phyloP scores from a whole-genome alignment of 1,139 yeast species.

The Kurtzmaniella quercitrusa region DNA sequence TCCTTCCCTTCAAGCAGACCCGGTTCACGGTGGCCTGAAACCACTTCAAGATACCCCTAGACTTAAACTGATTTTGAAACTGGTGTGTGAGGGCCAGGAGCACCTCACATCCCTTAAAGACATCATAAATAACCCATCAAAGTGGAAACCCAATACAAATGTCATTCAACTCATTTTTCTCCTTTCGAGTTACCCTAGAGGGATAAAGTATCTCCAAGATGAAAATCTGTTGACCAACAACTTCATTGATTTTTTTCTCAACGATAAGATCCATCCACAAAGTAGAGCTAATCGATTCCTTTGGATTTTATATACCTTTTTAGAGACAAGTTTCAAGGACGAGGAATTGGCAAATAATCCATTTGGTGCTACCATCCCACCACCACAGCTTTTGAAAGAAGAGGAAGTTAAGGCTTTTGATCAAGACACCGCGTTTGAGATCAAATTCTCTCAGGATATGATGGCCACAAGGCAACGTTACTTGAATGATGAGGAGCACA shows the following conservation, averaged over 20 bases:
- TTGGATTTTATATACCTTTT: conserved; percentile 78
- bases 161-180: conserved; percentile 74
- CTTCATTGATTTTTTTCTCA: conserved; percentile 65
- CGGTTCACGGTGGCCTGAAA: conserved; percentile 49
- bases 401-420: conserved; percentile 45
- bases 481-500: conserved; percentile 45
- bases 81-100: conserved; percentile 53
- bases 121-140: conserved; percentile 31
- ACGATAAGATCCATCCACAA: conserved; percentile 46
- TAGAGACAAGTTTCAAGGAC: conserved; percentile 63
- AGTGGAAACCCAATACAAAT: conserved; percentile 43
- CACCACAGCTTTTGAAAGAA: conserved; percentile 34
- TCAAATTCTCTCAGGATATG: conserved; percentile 69
- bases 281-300: conserved; percentile 70
- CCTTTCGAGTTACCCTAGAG: conserved; percentile 59
- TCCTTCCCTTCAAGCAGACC: conserved; percentile 78
- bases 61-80: conserved; percentile 82
- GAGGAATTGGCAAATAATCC: conserved; percentile 59
- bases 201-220: conserved; percentile 32
- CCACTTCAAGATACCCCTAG: conserved; percentile 95
- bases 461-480: conserved; percentile 55
- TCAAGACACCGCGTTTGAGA: conserved; percentile 68
- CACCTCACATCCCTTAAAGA: conserved; percentile 43
- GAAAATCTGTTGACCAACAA: conserved; percentile 19
- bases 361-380: conserved; percentile 54